Evolutionary conservation across 305 asterid species (phyloP), one percentile per base, ranked within the genome.

Genomic region (Rubia tinctorum): DNA sequence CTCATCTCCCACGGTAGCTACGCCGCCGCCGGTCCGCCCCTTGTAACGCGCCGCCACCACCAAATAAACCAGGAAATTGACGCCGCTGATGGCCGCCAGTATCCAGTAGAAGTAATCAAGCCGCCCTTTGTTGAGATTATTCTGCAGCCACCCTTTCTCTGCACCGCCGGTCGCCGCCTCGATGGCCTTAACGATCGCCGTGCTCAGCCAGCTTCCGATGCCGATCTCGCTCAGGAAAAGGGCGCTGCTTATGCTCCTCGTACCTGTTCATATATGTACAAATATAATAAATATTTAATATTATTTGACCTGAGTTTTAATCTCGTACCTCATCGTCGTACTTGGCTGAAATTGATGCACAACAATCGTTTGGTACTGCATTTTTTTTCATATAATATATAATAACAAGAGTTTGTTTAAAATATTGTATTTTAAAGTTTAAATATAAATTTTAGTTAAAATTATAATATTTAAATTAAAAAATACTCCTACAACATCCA

Each of bases 131-230:
- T 88, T 81, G 3, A 90, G 78, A 82, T 80, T 84, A 81, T 89
- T 76, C 75, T 82, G 85, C 63, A 92, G 75, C 97, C 97, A 92
- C 45, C 94, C 91, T 0, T 73, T 43, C 11, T 67, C 63, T n/a
- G 34, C 86, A 4, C 91, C 95, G 6, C 91, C 96, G 0, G 79
- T 86, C 0, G 80, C 67, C n/a, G 72, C 79, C 76, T 78, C 85
- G 12, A 90, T 76, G 0, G 77, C 59, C 84, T 81, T 86, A 58
- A 92, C 98, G 34, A 90, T 45, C 37, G 86, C 95, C 1, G 91
- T 85, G 71, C 96, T 92, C 59, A 92, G 76, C 95, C 95, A 92
- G 49, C 93, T 89, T 74, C 98, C 97, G n/a, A 90, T 85, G 75
- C 96, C 96, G 23, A 90, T 86, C 76, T 88, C 96, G 71, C 95